Base-by-base conservation (phyloP, 1,139 yeast species). In the Citeromyces hawaiiensis region DNA sequence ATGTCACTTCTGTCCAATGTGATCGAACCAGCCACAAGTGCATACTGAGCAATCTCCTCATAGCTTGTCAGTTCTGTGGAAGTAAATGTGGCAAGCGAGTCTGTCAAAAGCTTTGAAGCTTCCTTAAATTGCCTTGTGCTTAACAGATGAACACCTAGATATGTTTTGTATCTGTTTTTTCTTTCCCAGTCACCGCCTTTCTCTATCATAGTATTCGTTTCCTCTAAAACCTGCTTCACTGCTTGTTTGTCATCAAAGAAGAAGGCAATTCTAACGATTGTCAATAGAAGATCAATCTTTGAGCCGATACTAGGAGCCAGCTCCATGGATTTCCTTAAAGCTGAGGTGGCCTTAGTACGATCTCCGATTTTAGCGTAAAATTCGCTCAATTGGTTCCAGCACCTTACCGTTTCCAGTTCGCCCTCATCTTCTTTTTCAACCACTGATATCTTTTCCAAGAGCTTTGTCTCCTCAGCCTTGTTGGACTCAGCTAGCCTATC, bases 111-210 rank as follows among this genome's bases (percentile, higher is more conserved):
- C 44, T 75, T 74, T 3, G 96, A 76, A 1, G 94, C 96, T 49
- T 85, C 94, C 27, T 65, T 64, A 53, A 93, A 93, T 53, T 86
- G 78, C 53, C 99, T 76, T 21, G 91, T 79, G 13, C 95, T 83
- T 70, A 91, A 64, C 39, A 76, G 66, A 57, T 85, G 85, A 41
- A 91, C 70, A 17, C 98, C 98, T 46, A 74, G 64, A 61, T 91
- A 93, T 6, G 97, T 86, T 64, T 93, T 91, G 66, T 75, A 86
- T 50, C 96, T 69, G 63, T 93, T 91, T 55, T 96, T 77, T 59
- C 98, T 83, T 62, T 93, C 98, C 98, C 99, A 91, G 58, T 91
- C 99, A 44, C 98, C 98, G 40, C 98, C 98, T 53, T 86, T 82
- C 52, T 91, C 98, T 53, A 91, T 86, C 55, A 85, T 66, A 36